A percentile compares a stretch with the other conserved stretches of the same genome.
Conservation (phyloP, 805 yeast species). For the Wickerhamiella musiphila region DNA sequence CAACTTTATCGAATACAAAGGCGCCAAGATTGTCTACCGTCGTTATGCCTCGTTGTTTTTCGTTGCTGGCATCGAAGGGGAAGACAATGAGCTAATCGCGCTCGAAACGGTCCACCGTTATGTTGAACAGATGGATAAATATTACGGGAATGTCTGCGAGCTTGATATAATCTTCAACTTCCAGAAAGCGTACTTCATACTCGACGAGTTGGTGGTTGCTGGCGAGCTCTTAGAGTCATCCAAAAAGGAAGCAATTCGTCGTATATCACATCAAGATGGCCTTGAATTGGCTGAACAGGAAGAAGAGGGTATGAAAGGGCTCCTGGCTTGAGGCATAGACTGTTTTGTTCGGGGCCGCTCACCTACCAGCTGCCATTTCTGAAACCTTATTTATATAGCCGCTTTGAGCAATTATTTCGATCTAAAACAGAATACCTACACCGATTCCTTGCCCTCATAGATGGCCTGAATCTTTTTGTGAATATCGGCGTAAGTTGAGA, state of each 20-base stretch:
- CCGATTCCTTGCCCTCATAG: conserved; percentile 25
- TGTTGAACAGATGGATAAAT: conserved; percentile 92
- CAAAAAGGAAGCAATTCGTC: conserved; percentile 55
- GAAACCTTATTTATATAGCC: no score
- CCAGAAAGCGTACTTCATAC: conserved; percentile 77
- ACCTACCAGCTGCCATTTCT: no score
- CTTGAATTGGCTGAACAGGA: conserved; percentile 62
- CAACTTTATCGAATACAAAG: conserved; percentile 75
- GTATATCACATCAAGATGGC: conserved; percentile 73
- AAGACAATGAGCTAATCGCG: conserved; percentile 73
- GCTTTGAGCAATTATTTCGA: neutral
- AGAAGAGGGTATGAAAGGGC: conserved; percentile 21
- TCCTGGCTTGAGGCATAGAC: conserved; percentile 6
- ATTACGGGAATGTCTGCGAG: conserved; percentile 92
- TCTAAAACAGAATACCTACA: conserved; percentile 5
- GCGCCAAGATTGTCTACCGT: conserved; percentile 71
- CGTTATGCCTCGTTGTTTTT: conserved; percentile 89
- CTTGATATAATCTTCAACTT: conserved; percentile 92
- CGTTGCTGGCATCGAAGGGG: conserved; percentile 66
- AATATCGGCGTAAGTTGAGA: conserved; percentile 61
- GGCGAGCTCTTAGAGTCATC: conserved; percentile 79
- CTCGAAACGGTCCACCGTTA: conserved; percentile 79
- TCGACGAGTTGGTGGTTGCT: conserved; percentile 78
- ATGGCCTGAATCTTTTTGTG: conserved; percentile 41
- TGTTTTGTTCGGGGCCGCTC: no score